These are phyloP conservation scores for Aspergillus calidoustus DNA, from an alignment of 2,329 filamentous ascomycete genomes.

Conservation along the genomic window DNA sequence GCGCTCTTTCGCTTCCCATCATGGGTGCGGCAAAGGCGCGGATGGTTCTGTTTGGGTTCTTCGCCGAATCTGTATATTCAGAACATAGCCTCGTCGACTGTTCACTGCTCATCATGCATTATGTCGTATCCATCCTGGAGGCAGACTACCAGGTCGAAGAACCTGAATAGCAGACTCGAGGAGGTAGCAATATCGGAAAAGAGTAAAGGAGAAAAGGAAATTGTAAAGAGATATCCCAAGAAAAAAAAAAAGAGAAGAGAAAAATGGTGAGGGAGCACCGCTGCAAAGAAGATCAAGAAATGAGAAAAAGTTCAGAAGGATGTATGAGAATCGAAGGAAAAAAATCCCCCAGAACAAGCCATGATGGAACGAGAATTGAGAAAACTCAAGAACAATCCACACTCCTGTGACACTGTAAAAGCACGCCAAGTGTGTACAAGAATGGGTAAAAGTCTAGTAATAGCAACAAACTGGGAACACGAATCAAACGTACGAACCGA, in stretches of 20 bases:
- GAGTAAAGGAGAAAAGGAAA: conserved; percentile 8
- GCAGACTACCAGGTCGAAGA: conserved; percentile 10
- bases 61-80: conserved; percentile 27
- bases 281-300: conserved; percentile 20
- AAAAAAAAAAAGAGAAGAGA: conserved; percentile 14
- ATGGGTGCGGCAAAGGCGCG: neutral
- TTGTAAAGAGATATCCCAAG: conserved; percentile 16
- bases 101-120: conserved; percentile 29
- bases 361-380: conserved; percentile 7
- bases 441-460: conserved; percentile 8
- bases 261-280: conserved; percentile 8
- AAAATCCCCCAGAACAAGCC: conserved; percentile 5
- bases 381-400: conserved; percentile 17
- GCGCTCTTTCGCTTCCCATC: conserved; percentile 5
- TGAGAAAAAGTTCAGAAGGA: conserved; percentile 1
- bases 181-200: conserved; percentile 15
- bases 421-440: conserved; percentile 8
- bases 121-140: conserved; percentile 26
- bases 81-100: conserved; percentile 20
- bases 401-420: conserved; percentile 1
- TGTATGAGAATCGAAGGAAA: conserved; percentile 10
- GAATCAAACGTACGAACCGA: conserved; percentile 44
- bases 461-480: conserved; percentile 7
- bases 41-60: conserved; percentile 13
- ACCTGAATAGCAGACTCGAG: neutral